phyloP scores from a whole-genome alignment of 371 early-diverging fungal species.

The Polyrhizophydium stewartii region DNA sequence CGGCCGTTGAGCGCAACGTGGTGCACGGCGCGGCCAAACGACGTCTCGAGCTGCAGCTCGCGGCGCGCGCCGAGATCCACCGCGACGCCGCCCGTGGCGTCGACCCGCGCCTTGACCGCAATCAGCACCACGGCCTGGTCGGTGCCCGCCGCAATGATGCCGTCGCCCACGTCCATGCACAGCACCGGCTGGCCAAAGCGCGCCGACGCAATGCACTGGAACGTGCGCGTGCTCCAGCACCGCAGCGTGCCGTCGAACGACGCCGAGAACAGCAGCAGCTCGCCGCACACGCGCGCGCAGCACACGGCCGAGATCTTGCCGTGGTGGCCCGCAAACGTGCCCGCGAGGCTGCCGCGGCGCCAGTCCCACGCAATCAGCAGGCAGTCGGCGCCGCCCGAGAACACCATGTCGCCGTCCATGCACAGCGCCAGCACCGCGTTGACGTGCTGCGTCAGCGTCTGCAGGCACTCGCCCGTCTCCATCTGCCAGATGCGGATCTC shows the following conservation, averaged over 20 bases:
- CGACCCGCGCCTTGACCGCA: not conserved
- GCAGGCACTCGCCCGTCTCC: not conserved
- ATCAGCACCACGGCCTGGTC: not conserved
- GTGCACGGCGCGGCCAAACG: not conserved
- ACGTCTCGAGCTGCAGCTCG: not conserved
- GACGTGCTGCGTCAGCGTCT: not conserved
- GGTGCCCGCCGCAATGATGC: not conserved
- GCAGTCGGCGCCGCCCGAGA: not conserved
- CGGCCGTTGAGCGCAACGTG: not conserved
- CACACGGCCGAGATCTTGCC: constrained; percentile 1
- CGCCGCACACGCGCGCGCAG: too few species aligned
- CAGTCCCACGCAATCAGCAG: not conserved
- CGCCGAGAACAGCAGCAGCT: not conserved
- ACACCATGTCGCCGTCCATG: not conserved
- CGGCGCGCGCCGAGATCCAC: not conserved
- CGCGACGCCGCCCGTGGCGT: not conserved
- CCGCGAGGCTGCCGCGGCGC: not conserved
- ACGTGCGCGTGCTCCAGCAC: not conserved
- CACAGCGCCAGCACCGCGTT: not conserved
- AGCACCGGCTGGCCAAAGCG: not conserved
- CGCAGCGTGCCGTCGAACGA: not conserved
- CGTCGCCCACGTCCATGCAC: not conserved
- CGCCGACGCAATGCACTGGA: not conserved
- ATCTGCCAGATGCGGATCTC: not conserved
- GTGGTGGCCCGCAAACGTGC: not conserved